A percentile compares a stretch with the other conserved stretches of the same genome.
Conservation (phyloP, 2,329 filamentous ascomycete genomes). For the Aspergillus jensenii region DNA sequence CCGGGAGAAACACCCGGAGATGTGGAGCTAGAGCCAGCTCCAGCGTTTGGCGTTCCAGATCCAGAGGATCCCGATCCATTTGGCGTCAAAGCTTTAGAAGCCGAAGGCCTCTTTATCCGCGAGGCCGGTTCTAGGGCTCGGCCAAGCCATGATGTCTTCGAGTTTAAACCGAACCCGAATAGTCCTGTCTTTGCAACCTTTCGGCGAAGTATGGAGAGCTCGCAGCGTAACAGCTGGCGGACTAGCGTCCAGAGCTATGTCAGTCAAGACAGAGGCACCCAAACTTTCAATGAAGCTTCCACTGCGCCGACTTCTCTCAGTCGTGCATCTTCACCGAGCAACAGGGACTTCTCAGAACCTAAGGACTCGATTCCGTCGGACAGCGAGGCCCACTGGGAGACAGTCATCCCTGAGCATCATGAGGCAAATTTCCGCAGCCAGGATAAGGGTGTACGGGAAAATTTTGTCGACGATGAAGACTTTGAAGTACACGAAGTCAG, state of each 20-base stretch:
- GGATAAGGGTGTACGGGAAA: constrained; percentile 12
- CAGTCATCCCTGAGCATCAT: constrained; percentile 23
- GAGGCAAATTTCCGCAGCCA: constrained; percentile 12
- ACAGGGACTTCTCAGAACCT: constrained; percentile 23
- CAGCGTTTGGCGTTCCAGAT: constrained; percentile 73
- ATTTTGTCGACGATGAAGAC: constrained; percentile 23
- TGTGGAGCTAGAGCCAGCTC: constrained; percentile 51
- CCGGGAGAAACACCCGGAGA: constrained; percentile 76
- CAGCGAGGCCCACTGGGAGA: constrained; percentile 27
- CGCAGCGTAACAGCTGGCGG: constrained; percentile 61
- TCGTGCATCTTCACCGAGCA: constrained; percentile 35
- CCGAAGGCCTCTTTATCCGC: constrained; percentile 78
- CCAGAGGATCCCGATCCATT: constrained; percentile 86
- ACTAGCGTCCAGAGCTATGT: constrained; percentile 66
- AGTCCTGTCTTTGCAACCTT: constrained; percentile 67
- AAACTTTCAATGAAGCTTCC: constrained; percentile 59
- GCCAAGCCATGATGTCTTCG: constrained; percentile 76
- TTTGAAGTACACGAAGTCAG: constrained; percentile 47
- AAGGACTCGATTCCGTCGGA: constrained; percentile 22
- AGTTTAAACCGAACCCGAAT: constrained; percentile 72
- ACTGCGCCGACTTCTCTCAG: constrained; percentile 33
- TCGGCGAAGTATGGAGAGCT: constrained; percentile 69
- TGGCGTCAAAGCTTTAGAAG: constrained; percentile 82
- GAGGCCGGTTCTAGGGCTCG: constrained; percentile 79
- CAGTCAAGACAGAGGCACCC: constrained; percentile 62